Base-by-base conservation (phyloP, 164 flowering plant genomes). In the Aristolochia fimbriata region DNA sequence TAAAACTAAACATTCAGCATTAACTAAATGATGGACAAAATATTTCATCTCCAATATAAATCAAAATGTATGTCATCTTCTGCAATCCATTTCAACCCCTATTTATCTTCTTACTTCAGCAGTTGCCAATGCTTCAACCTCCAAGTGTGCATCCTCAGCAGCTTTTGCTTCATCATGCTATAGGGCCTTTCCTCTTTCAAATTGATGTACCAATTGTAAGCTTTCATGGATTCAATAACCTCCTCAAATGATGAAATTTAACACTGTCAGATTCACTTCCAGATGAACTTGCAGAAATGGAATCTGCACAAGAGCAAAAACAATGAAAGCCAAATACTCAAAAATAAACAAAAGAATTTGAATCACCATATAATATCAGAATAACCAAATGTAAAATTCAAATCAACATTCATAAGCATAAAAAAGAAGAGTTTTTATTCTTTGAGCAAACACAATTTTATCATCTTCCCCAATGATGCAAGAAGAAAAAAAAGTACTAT, bases 101-200 rank as follows among this genome's bases (percentile, higher is more conserved):
- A 85, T 72, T 73, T 77, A 81, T 68, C 75, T 66, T 69, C 71
- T 88, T 58, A 84, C 88, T 65, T 88, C 91, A 43, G 87, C 91
- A 6, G 80, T 87, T 62, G 88, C 91, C 74, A 76, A 83, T 62
- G 72, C 90, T 69, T 82, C 91, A 7, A 81, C 83, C 67, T 73
- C 80, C 68, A 62, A 81, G 60, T 80, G 76, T 63, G 94, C 96
- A 60, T 81, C 90, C 74, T 88, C 92, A 12, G 92, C 94, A 68
- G 96, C 97, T 59, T 76, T 85, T 12, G 96, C 96, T 76, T 88
- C 94, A 46, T 90, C 94, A 73, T 77, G 86, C 60, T 88, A 62
- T 51, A 88, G 77, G 53, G 88, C 92, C 75, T 71, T 88, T 59
- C 85, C 97, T 88, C 15, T 55, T 33, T 56, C 45, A 57, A 47